phyloP scores from a whole-genome alignment of 176 grass and related monocot species.

The Oropetium thomaeum region DNA sequence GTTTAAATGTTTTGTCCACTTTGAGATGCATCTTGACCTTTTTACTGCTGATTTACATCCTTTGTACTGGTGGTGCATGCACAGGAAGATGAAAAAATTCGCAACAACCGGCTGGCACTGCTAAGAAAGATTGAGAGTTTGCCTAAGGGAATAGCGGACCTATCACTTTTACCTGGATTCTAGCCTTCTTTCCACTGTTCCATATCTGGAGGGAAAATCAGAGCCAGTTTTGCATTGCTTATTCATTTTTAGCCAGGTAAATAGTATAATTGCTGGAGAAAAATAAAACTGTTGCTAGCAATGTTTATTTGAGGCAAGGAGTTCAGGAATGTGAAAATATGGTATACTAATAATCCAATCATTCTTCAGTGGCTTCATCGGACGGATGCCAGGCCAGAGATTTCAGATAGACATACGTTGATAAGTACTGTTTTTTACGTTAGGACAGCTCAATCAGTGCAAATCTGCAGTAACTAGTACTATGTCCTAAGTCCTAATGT shows the following conservation, averaged over 20 bases:
- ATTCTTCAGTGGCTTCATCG: too few species aligned
- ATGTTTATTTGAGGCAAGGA: background rate
- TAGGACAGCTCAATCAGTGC: too few species aligned
- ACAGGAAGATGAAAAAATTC: conserved; percentile 77
- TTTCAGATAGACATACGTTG: background rate
- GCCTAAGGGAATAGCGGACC: conserved; percentile 75
- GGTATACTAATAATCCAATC: too few species aligned
- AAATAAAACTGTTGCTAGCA: background rate
- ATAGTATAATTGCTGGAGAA: background rate
- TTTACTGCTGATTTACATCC: background rate
- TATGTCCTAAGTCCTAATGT: too few species aligned
- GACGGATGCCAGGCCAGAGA: too few species aligned
- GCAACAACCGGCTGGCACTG: conserved; percentile 77
- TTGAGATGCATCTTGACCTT: background rate
- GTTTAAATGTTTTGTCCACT: background rate
- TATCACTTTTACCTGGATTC: conserved; percentile 92
- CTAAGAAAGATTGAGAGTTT: conserved; percentile 68
- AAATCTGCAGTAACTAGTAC: too few species aligned
- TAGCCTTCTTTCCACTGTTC: conserved; percentile 21
- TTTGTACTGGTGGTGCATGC: background rate
- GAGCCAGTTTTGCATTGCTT: background rate
- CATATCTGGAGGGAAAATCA: background rate
- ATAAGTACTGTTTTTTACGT: too few species aligned
- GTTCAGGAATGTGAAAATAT: too few species aligned
- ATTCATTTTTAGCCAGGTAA: background rate